Evolutionary conservation across 75 land plant species (phyloP).

Genomic region (Sequoia sempervirens): DNA sequence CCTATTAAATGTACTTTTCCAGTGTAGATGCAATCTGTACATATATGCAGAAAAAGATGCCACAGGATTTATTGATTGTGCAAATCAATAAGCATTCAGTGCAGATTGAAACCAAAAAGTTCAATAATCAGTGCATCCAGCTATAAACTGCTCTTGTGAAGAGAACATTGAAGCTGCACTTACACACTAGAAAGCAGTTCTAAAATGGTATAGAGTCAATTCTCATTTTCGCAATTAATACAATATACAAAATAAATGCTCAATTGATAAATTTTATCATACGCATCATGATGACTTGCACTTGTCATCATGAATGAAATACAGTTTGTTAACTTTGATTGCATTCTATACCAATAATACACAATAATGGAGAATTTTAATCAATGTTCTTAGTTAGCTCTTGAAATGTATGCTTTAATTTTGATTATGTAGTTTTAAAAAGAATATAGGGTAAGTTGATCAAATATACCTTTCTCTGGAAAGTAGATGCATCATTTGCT

Average conservation of each 20-base stretch:
- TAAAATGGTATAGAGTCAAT: background rate
- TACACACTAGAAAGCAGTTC: background rate
- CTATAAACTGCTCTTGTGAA: background rate
- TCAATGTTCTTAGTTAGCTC: background rate
- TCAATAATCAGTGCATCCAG: background rate
- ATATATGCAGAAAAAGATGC: background rate
- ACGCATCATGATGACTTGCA: background rate
- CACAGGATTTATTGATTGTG: background rate
- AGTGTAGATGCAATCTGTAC: background rate
- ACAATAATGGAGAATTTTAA: background rate
- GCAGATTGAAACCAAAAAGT: background rate
- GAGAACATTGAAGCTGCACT: background rate
- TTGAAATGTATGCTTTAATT: background rate
- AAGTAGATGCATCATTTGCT: slow-evolving; percentile 94
- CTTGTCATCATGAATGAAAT: background rate
- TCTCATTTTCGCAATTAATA: no score
- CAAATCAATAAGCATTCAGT: background rate
- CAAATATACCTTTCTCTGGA: slow-evolving; percentile 86
- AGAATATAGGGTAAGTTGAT: background rate
- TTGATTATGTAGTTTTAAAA: background rate
- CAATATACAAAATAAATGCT: background rate
- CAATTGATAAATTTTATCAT: background rate
- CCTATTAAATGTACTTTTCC: background rate
- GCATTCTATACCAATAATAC: background rate
- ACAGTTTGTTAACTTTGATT: background rate